A percentile compares a stretch with the other conserved stretches of the same genome.
Conservation (phyloP, 345 rosid species). For the Rhizophora mangle region DNA sequence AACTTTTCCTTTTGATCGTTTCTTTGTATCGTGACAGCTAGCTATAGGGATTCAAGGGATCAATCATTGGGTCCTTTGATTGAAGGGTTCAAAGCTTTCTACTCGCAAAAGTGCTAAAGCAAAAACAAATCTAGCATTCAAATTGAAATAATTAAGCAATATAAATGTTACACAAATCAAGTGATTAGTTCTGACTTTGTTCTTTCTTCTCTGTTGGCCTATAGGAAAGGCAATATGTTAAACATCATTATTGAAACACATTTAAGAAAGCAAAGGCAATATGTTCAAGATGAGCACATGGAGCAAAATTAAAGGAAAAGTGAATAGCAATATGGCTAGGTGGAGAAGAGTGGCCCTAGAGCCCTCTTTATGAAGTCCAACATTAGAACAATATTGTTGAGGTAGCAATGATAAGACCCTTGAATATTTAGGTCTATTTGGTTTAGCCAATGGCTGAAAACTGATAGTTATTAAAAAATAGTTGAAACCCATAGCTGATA, state of each 20-base stretch:
- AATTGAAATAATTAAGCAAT: neutral
- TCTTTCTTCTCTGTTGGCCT: neutral
- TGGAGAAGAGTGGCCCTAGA: too few species aligned
- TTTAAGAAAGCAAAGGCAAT: constrained; percentile 10
- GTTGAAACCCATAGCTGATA: too few species aligned
- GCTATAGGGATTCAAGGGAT: constrained; percentile 5
- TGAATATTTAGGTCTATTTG: too few species aligned
- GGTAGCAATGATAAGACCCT: too few species aligned
- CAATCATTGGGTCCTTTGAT: neutral
- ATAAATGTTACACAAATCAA: neutral
- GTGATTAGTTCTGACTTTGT: neutral
- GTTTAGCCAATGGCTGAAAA: too few species aligned
- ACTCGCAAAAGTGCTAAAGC: constrained; percentile 1
- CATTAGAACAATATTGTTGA: too few species aligned
- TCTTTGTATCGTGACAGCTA: constrained; percentile 7
- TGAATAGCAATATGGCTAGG: too few species aligned
- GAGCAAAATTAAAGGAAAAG: constrained; percentile 8
- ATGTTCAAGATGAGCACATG: neutral
- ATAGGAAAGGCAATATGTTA: neutral
- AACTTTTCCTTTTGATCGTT: neutral
- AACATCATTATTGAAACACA: constrained; percentile 22
- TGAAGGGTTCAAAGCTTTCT: constrained; percentile 6
- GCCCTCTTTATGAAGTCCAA: too few species aligned
- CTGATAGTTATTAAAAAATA: too few species aligned
- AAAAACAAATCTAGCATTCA: neutral